Evolutionary conservation across 2,329 filamentous ascomycete species (phyloP), one percentile per base, ranked within the genome.

Genomic region (Parastagonospora avenae): DNA sequence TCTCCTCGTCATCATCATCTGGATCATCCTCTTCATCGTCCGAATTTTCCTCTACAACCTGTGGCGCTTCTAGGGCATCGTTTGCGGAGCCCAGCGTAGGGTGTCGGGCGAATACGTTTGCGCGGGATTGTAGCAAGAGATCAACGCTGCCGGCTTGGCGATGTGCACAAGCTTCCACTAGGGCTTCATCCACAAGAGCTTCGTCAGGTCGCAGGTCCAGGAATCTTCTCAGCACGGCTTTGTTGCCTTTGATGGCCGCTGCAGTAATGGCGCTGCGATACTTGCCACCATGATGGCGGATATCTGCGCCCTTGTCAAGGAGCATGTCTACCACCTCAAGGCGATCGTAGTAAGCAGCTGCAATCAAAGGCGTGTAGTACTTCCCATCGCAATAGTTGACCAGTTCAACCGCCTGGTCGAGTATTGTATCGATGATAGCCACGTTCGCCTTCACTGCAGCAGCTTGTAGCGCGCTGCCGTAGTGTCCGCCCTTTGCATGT

Each of bases 301-400:
- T 53, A 42, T 67, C 59, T 16, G 63, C 63, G 15, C 59, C 57
- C 14, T 40, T 33, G 33, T 66, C 52, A 8, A 67, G 48, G 1
- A 67, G 48, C 30, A 48, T 60, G 4, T 41, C 16, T 6, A 66
- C 57, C 4, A 65, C 42, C 1, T 65, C 59, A 9, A 50, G 19
- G 1, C 55, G 52, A 42, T 57, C 55, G 10, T 55, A 60, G 39
- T 61, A 62, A 2, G 57, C 50, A 6, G 68, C 66, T 32, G 59
- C 60, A 15, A 66, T 59, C 3, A 70, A 40, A 35, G 61, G 61
- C 3, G 59, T 63, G 11, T 54, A 46, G 30, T 66, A 66, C 31
- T 63, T 63, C 4, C 56, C 55, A 4, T 37, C 55, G 14, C 40
- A 40, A 16, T 52, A 50, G 24, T 61, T 60, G n/a, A 64, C 51